Base-by-base conservation (phyloP, 192 early-diverging fungal genomes). In the Backusella tarrabulga region DNA sequence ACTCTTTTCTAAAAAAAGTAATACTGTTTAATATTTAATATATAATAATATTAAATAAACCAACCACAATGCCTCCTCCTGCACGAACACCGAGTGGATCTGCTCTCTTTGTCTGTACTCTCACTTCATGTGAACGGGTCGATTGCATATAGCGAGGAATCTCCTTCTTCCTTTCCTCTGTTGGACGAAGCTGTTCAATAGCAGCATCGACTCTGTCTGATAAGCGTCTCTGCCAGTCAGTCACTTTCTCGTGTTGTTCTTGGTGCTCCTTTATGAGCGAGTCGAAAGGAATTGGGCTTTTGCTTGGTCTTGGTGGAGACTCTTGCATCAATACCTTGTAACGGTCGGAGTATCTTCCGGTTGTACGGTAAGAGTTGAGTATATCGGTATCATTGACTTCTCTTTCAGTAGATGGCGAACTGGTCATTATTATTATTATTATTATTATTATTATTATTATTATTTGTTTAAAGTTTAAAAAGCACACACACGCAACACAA, bases 101-200 rank as follows among this genome's bases (percentile, higher is more conserved):
- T 44, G 38, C 41, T 72, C 42, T 44, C 9, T 11, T 29, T 17
- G 71, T 29, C 17, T 50, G 42, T 46, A 72, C 41, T 32, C 40
- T 44, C 14, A 17, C 29, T 26, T 26, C 23, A 32, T 46, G 42
- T 23, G 71, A 72, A 5, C 7, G 40, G 19, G 71, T 72, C 6
- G 71, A 17, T 34, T 50, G 44, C 71, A 72, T 72, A n/a, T 72
- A 72, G 32, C 71, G n/a, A 29, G 71, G 71, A 46, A 72, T 0
- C 7, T 29, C 26, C 23, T 38, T 38, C 15, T 19, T 68, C 9
- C 5, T 34, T 21, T 68, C 29, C 38, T 70, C 38, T 12, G 35
- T 70, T 70, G 68, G 68, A 40, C 38, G n/a, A 23, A 23, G 34
- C 0, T 41, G n/a, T 14, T 70, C 36, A 23, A 38, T 17, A 14